phyloP scores from a whole-genome alignment of 257 asterid genomes.

The Leonotis leonurus region DNA sequence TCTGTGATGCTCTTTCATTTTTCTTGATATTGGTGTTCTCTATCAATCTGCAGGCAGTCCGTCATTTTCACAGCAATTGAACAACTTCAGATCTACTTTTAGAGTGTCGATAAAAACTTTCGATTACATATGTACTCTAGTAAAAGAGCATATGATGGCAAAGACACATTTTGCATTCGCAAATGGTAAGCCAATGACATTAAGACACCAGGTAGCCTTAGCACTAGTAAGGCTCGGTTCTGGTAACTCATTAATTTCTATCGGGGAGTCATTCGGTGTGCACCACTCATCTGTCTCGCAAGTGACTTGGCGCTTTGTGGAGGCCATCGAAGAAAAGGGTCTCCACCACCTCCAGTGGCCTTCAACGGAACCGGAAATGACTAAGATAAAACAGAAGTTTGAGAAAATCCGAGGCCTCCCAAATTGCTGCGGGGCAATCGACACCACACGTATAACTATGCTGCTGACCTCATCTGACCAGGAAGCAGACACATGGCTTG shows the following conservation, averaged over 20 bases:
- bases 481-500: constrained; percentile 61
- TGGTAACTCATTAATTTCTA: constrained; percentile 67
- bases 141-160: constrained; percentile 59
- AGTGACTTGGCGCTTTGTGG: constrained; percentile 91
- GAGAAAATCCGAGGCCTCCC: constrained; percentile 69
- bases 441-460: constrained; percentile 67
- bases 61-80: constrained; percentile 41
- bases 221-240: constrained; percentile 73
- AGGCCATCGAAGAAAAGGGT: constrained; percentile 71
- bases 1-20: background rate
- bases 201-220: constrained; percentile 77
- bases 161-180: constrained; percentile 60
- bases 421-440: constrained; percentile 83
- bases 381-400: constrained; percentile 41
- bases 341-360: constrained; percentile 79
- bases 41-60: constrained; percentile 40
- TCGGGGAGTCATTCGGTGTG: constrained; percentile 74
- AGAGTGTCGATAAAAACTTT: constrained; percentile 67
- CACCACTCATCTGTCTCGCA: constrained; percentile 90
- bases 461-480: constrained; percentile 60
- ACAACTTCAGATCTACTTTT: constrained; percentile 47
- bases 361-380: constrained; percentile 34
- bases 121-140: constrained; percentile 66
- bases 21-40: background rate
- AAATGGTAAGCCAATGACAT: constrained; percentile 60